Conservation (phyloP, 2,329 filamentous ascomycete species). For the Pseudocercospora eumusae region DNA sequence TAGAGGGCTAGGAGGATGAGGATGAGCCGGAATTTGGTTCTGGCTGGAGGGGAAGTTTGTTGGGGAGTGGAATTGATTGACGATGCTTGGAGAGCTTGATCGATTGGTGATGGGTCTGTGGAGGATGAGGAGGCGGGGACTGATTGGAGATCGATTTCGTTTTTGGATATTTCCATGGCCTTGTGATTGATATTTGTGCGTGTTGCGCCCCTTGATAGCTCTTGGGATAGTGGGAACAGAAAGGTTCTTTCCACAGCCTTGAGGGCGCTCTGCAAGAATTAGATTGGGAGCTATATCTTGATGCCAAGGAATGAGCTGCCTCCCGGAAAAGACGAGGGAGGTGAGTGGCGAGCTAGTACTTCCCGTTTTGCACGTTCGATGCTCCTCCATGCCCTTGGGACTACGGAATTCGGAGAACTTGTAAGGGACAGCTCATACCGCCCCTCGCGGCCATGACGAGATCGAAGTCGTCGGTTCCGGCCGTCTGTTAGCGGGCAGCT, state of each 20-base stretch:
- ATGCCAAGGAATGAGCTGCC: background rate
- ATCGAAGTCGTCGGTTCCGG: background rate
- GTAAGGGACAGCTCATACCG: background rate
- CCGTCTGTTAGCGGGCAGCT: slow-evolving; percentile 5
- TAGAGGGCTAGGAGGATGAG: slow-evolving; percentile 29
- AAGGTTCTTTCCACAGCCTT: no score
- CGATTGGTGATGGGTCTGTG: background rate
- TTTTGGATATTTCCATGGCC: background rate
- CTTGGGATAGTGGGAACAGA: no score
- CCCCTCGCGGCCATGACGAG: slow-evolving; percentile 5
- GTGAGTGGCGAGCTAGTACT: background rate
- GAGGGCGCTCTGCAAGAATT: background rate
- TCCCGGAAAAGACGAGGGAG: background rate
- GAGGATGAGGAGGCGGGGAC: background rate
- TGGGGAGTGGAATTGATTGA: no score
- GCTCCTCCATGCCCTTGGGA: background rate
- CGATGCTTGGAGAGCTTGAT: background rate
- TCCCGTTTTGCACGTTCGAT: background rate
- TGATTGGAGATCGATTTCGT: background rate
- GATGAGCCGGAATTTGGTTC: slow-evolving; percentile 15
- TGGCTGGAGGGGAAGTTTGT: no score
- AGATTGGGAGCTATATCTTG: background rate
- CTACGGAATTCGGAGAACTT: background rate
- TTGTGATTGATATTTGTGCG: background rate
- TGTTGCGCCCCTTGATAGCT: no score